phyloP scores from a whole-genome alignment of 805 yeast genomes.

The Schizosaccharomyces lindneri region DNA sequence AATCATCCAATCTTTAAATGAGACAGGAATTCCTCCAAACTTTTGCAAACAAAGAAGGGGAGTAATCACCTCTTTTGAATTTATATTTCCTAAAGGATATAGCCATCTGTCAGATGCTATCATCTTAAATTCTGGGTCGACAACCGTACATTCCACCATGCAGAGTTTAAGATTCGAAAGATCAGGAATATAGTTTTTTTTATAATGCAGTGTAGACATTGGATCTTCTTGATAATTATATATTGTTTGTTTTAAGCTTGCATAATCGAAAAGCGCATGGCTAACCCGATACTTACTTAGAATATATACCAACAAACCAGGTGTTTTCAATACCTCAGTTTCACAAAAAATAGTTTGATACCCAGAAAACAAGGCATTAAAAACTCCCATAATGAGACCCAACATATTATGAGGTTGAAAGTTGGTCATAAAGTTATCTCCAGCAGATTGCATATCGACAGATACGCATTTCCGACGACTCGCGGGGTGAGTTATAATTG shows the following conservation, averaged over 20 bases:
- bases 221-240: conserved; percentile 85
- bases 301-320: conserved; percentile 69
- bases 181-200: conserved; percentile 49
- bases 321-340: conserved; percentile 41
- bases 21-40: conserved; percentile 86
- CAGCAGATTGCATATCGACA: background rate
- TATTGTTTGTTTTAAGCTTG: conserved; percentile 70
- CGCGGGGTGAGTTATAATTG: conserved; percentile 24
- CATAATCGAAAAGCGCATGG: conserved; percentile 57
- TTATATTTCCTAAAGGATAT: conserved; percentile 63
- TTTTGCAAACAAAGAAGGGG: conserved; percentile 77
- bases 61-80: conserved; percentile 51
- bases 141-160: conserved; percentile 61
- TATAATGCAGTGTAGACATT: conserved; percentile 52
- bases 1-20: conserved; percentile 76
- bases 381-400: conserved; percentile 59
- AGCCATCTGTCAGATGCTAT: conserved; percentile 75
- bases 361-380: conserved; percentile 67
- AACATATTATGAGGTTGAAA: conserved; percentile 54
- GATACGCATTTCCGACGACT: background rate
- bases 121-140: conserved; percentile 81
- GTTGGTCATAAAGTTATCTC: conserved; percentile 28
- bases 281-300: conserved; percentile 48
- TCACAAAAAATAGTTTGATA: conserved; percentile 61
- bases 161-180: conserved; percentile 70